phyloP scores from a whole-genome alignment of 2,329 filamentous ascomycete species.

The Scedosporium aurantiacum region DNA sequence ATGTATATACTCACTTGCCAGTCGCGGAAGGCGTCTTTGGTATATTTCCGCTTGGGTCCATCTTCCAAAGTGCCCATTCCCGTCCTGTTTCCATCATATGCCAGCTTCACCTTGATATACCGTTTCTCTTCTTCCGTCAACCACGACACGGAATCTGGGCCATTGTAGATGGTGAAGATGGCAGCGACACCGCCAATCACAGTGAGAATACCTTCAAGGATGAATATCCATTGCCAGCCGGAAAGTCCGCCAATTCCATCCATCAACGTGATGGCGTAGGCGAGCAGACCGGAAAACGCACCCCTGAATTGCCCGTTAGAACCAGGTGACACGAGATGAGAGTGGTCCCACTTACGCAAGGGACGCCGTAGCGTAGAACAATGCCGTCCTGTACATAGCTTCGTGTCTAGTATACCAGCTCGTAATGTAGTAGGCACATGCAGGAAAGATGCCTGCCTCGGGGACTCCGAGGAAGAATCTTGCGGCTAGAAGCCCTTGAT shows the following conservation, averaged over 20 bases:
- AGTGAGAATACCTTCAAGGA: constrained; percentile 54
- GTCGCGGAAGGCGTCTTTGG: constrained; percentile 7
- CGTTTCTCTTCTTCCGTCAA: constrained; percentile 50
- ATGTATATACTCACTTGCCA: constrained; percentile 3
- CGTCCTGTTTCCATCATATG: constrained; percentile 7
- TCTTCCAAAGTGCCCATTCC: constrained; percentile 5
- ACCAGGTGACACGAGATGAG: constrained; percentile 59
- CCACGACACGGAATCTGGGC: constrained; percentile 58
- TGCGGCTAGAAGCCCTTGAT: constrained; percentile 54
- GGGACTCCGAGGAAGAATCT: constrained; percentile 59
- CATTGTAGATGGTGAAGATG: constrained; percentile 56
- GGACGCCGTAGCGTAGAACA: constrained; percentile 68
- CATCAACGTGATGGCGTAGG: constrained; percentile 52
- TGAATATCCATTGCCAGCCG: constrained; percentile 60
- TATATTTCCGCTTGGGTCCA: constrained; percentile 7
- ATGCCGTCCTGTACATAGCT: constrained; percentile 65
- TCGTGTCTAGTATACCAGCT: constrained; percentile 67
- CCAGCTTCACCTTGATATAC: constrained; percentile 10
- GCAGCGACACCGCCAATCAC: constrained; percentile 42
- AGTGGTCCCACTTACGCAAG: constrained; percentile 56
- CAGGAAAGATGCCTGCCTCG: constrained; percentile 64
- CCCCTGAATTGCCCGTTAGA: constrained; percentile 44
- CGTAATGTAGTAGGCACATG: constrained; percentile 62
- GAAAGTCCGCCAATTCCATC: constrained; percentile 43
- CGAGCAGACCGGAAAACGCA: constrained; percentile 59